Conservation (phyloP, 352 stramenopile species). For the Phytophthora cactorum region DNA sequence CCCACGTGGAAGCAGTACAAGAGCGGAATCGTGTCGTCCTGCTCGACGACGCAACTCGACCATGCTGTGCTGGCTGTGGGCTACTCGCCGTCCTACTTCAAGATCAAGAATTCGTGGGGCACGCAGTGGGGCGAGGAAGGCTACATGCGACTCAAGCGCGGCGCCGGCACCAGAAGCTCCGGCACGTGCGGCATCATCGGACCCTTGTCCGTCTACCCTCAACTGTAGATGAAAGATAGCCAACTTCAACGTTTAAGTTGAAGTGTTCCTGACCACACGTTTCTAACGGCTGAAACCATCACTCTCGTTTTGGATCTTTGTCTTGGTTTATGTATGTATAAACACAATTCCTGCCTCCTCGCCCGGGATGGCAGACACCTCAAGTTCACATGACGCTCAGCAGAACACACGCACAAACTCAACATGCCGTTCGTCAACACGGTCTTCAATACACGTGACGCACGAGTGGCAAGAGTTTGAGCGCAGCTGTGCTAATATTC, state of each 20-base stretch:
- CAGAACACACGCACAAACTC: slow-evolving; percentile 68
- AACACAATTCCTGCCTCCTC: too few species aligned
- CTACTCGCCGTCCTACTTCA: slow-evolving; percentile 92
- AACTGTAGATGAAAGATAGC: slow-evolving; percentile 34
- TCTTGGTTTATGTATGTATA: slow-evolving; percentile 29
- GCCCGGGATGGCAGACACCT: too few species aligned
- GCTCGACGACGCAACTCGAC: slow-evolving; percentile 92
- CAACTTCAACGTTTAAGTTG: slow-evolving; percentile 30
- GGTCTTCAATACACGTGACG: slow-evolving; percentile 65
- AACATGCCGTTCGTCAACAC: slow-evolving; percentile 81
- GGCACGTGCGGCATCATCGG: slow-evolving; percentile 67
- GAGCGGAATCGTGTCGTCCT: slow-evolving; percentile 87
- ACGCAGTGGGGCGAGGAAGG: slow-evolving; percentile 92
- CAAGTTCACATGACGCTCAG: too few species aligned
- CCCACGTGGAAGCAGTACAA: slow-evolving; percentile 98
- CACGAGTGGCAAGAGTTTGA: slow-evolving; percentile 80
- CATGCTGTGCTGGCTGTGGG: slow-evolving; percentile 98
- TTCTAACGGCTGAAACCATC: slow-evolving; percentile 26
- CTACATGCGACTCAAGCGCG: slow-evolving; percentile 94
- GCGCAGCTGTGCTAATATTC: slow-evolving; percentile 55
- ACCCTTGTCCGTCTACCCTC: slow-evolving; percentile 64
- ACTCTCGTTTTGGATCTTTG: slow-evolving; percentile 18
- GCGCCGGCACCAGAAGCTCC: slow-evolving; percentile 36
- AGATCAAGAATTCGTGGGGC: slow-evolving; percentile 99
- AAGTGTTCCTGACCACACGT: slow-evolving; percentile 21